These are phyloP conservation scores for Corylus americana DNA, from an alignment of 306 rosid species.

Conservation along the genomic window DNA sequence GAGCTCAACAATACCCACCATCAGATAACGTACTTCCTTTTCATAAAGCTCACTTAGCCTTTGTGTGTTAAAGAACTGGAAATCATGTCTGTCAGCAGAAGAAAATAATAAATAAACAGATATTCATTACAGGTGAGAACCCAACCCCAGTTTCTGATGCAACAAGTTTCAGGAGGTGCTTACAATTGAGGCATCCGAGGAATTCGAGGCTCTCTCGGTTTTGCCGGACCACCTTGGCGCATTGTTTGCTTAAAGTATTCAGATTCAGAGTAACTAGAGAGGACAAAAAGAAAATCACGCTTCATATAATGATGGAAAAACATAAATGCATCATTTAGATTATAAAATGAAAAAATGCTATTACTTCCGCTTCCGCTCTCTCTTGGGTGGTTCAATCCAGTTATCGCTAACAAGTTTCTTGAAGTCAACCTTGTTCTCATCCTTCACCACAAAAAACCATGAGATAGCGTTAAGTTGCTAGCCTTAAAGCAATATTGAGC, in stretches of 20 bases:
- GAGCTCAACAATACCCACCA: conserved; percentile 61
- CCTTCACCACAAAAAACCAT: conserved; percentile 47
- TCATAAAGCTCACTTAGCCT: conserved; percentile 94
- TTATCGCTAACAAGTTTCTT: conserved; percentile 94
- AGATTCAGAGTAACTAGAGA: conserved; percentile 81
- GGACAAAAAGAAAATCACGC: conserved; percentile 18
- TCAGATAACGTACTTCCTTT: conserved; percentile 95
- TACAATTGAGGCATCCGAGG: conserved; percentile 99
- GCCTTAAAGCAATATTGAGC: conserved; percentile 14
- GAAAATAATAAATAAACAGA: neutral
- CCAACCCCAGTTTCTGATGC: conserved; percentile 4
- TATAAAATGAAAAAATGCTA: conserved; percentile 5
- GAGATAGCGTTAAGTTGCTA: neutral
- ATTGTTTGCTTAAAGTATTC: conserved; percentile 97
- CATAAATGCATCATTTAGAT: conserved; percentile 8
- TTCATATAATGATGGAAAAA: conserved; percentile 12
- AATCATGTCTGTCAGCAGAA: conserved; percentile 71
- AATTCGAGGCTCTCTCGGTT: conserved; percentile 94
- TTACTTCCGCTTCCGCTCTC: conserved; percentile 99
- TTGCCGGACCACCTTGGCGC: conserved; percentile 95
- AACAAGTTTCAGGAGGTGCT: conserved; percentile 32
- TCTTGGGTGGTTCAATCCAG: conserved; percentile 96
- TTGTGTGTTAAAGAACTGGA: conserved; percentile 91
- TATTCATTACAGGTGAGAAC: conserved; percentile 5
- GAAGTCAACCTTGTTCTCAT: conserved; percentile 86